Evolutionary conservation across 352 stramenopile species (phyloP).

Genomic region (Phytophthora hybrid): DNA sequence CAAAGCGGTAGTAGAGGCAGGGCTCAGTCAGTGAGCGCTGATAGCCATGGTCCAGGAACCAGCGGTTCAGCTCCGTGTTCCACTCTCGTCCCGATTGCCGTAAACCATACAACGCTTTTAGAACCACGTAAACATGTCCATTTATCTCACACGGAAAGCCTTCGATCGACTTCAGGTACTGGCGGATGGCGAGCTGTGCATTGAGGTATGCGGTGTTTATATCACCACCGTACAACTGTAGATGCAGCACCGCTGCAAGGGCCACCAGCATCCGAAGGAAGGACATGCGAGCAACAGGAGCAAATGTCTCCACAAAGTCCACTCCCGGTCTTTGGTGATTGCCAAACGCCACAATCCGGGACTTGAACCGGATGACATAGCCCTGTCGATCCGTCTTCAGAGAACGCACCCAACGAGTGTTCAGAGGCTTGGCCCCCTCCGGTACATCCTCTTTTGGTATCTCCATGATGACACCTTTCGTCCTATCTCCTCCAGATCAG

Average conservation of each 20-base stretch:
- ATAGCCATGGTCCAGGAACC: neutral
- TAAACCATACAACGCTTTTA: neutral
- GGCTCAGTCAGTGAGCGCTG: neutral
- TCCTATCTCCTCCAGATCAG: neutral
- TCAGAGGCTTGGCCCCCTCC: neutral
- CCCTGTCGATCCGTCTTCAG: neutral
- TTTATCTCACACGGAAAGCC: conserved; percentile 1
- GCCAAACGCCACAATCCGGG: too few species aligned
- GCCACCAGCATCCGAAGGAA: too few species aligned
- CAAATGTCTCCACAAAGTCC: too few species aligned
- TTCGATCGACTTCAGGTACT: neutral
- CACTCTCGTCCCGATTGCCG: neutral
- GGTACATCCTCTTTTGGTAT: neutral
- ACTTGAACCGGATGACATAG: too few species aligned
- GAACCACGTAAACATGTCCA: conserved; percentile 1
- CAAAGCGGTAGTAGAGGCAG: conserved; percentile 2
- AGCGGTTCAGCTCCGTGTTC: neutral
- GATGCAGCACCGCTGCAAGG: too few species aligned
- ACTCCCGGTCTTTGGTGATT: too few species aligned
- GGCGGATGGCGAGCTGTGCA: too few species aligned
- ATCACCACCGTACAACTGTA: too few species aligned
- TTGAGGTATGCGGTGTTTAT: too few species aligned
- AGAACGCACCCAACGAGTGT: neutral
- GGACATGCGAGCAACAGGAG: too few species aligned
- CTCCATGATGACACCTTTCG: neutral